Conservation (phyloP, 225 moss, liverwort and hornwort species). For the Physcomitrellopsis africana region DNA sequence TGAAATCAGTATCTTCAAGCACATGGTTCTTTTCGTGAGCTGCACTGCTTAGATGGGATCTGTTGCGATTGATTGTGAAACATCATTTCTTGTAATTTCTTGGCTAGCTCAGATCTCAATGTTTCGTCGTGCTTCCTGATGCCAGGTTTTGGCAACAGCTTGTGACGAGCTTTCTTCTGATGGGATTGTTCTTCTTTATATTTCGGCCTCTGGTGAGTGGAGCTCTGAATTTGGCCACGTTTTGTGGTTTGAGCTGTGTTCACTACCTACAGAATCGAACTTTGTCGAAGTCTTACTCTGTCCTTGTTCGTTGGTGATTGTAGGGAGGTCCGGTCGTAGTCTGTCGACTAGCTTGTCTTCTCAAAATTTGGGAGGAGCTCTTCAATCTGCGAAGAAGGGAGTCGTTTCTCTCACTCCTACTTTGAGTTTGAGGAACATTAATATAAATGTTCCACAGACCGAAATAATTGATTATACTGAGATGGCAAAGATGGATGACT, state of each 20-base stretch:
- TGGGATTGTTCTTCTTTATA: slow-evolving; percentile 81
- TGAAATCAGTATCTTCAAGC: background rate
- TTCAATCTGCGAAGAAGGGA: slow-evolving; percentile 46
- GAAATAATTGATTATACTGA: slow-evolving; percentile 43
- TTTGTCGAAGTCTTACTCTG: slow-evolving; percentile 34
- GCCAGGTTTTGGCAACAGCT: slow-evolving; percentile 87
- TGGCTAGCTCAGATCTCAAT: slow-evolving; percentile 14
- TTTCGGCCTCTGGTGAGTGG: slow-evolving; percentile 82
- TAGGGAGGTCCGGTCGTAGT: slow-evolving; percentile 79
- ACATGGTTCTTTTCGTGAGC: slow-evolving; percentile 4
- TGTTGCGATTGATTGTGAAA: slow-evolving; percentile 25
- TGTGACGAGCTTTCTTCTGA: slow-evolving; percentile 92
- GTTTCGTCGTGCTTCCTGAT: slow-evolving; percentile 15
- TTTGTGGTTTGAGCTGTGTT: slow-evolving; percentile 22
- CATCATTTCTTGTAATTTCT: background rate
- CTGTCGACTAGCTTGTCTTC: slow-evolving; percentile 64
- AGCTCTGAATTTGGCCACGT: slow-evolving; percentile 14
- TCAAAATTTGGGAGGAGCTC: slow-evolving; percentile 48
- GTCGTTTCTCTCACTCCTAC: slow-evolving; percentile 57
- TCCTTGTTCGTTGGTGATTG: slow-evolving; percentile 36
- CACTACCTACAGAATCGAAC: slow-evolving; percentile 15
- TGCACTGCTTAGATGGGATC: slow-evolving; percentile 15
- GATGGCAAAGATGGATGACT: slow-evolving; percentile 48
- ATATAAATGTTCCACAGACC: slow-evolving; percentile 30
- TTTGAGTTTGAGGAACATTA: slow-evolving; percentile 60